A percentile compares a stretch with the other conserved stretches of the same genome.
Conservation (phyloP, 1,139 yeast genomes). For the Kluyveromyces sp. region DNA sequence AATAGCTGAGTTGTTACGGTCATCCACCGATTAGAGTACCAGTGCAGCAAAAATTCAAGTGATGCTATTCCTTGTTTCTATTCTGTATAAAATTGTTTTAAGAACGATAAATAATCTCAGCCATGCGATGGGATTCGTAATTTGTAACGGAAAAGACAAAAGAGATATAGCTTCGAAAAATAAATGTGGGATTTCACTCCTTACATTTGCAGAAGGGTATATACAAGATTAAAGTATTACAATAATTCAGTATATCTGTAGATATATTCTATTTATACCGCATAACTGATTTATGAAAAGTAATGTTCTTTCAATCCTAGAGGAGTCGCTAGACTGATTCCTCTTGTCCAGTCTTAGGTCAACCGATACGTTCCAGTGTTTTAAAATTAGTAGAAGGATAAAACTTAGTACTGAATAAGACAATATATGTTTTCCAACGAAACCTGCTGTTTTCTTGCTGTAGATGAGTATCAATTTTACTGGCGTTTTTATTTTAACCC, state of each 20-base stretch:
- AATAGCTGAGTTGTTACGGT: too few species aligned
- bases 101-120: too few species aligned
- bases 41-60: neutral
- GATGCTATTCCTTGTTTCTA: neutral
- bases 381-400: neutral
- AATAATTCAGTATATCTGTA: neutral
- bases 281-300: neutral
- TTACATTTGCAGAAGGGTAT: too few species aligned
- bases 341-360: neutral
- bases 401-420: neutral
- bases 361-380: neutral
- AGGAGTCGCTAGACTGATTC: neutral
- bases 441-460: neutral
- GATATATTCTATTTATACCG: neutral
- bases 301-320: neutral
- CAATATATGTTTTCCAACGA: neutral
- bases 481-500: neutral
- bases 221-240: too few species aligned
- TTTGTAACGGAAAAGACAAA: too few species aligned
- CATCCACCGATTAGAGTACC: too few species aligned
- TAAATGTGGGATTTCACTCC: too few species aligned
- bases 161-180: too few species aligned
- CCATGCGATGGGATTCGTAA: too few species aligned
- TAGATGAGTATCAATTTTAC: neutral
- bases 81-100: too few species aligned